These are phyloP conservation scores for Dactylellina leptospora DNA, from an alignment of 2,329 filamentous ascomycete species.

Conservation along the genomic window DNA sequence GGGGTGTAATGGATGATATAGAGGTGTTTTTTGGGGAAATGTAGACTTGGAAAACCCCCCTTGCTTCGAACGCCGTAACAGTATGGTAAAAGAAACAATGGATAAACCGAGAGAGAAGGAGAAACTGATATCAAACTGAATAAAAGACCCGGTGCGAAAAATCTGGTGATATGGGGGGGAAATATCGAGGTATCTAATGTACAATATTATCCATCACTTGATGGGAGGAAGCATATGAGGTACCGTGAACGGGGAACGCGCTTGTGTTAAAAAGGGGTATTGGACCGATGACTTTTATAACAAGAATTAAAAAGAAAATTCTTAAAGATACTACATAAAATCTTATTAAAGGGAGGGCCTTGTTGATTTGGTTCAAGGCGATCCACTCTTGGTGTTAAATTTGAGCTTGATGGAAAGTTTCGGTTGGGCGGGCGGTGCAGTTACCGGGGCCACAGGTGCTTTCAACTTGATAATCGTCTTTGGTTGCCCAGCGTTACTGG, in stretches of 20 bases:
- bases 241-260: neutral
- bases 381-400: constrained; percentile 30
- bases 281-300: constrained; percentile 16
- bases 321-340: neutral
- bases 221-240: neutral
- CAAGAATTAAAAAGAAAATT: neutral
- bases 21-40: constrained; percentile 16
- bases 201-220: constrained; percentile 22
- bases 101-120: constrained; percentile 9
- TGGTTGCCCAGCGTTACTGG: constrained; percentile 11
- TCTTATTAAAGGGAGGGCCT: neutral
- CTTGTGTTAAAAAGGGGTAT: constrained; percentile 27
- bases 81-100: constrained; percentile 19
- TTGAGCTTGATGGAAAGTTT: constrained; percentile 48
- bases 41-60: constrained; percentile 1
- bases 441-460: constrained; percentile 13
- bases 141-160: too few species aligned
- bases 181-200: constrained; percentile 43
- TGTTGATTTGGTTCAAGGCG: neutral
- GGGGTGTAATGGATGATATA: constrained; percentile 43
- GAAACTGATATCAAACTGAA: constrained; percentile 8
- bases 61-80: constrained; percentile 27
- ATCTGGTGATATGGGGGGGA: neutral
- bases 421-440: constrained; percentile 8
- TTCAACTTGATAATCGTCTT: constrained; percentile 39